Percentiles rank a stretch among this genome's conserved stretches.
phyloP scores from a whole-genome alignment of 208 protist species.

The Sergeia podlipaevii region DNA sequence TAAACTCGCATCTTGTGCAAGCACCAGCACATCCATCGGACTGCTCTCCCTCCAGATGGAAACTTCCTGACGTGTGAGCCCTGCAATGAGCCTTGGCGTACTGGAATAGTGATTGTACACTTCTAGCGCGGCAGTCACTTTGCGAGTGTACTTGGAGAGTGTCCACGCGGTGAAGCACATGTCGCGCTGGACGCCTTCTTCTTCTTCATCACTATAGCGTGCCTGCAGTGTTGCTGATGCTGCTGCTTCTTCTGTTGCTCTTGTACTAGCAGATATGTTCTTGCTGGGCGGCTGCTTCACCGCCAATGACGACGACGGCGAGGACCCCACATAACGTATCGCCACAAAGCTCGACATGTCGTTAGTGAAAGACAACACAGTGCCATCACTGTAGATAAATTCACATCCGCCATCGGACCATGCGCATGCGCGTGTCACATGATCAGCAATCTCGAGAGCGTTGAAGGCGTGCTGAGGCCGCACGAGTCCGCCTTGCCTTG shows the following conservation, averaged over 20 bases:
- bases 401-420: conserved; percentile 71
- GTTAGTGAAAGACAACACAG: conserved; percentile 75
- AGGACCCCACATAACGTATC: too few species aligned
- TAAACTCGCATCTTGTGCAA: not conserved
- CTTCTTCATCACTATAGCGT: not conserved
- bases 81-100: conserved; percentile 46
- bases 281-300: not conserved
- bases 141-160: conserved; percentile 47
- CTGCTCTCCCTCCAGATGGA: conserved; percentile 23
- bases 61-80: conserved; percentile 20
- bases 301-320: not conserved
- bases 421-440: conserved; percentile 52
- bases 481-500: not conserved
- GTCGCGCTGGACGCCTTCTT: conserved; percentile 24
- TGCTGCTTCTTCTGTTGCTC: not conserved
- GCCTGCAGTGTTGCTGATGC: not conserved
- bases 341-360: conserved; percentile 84
- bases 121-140: conserved; percentile 62
- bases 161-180: conserved; percentile 73
- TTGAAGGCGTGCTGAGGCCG: conserved; percentile 8
- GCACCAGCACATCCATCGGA: conserved; percentile 10
- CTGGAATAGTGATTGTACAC: conserved; percentile 72
- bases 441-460: conserved; percentile 21
- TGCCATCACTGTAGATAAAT: conserved; percentile 82
- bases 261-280: not conserved